Conservation (phyloP, 1,284 basidiomycete species). For the Fomitopsis schrenkii region DNA sequence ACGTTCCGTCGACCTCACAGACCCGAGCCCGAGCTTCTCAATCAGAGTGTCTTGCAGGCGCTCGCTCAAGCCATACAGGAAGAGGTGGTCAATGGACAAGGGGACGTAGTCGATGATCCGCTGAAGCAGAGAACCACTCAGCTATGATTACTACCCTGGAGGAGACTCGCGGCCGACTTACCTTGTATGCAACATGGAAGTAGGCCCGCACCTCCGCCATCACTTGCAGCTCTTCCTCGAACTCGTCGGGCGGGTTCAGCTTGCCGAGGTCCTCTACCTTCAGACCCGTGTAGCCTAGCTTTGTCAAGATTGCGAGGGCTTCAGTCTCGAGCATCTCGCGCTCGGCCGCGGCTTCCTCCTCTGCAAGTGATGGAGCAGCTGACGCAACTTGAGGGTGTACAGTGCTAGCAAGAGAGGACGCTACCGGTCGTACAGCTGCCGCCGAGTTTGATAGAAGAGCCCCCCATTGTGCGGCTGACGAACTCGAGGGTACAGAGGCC, state of each 20-base stretch:
- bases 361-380: not conserved
- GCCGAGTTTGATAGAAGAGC: no score
- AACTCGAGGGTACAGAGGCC: not conserved
- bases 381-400: not conserved
- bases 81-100: constrained; percentile 39
- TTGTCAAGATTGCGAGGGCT: constrained; percentile 29
- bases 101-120: constrained; percentile 46
- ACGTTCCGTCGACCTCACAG: constrained; percentile 28
- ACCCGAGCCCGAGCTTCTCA: constrained; percentile 35
- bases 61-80: constrained; percentile 35
- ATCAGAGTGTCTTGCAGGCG: constrained; percentile 35
- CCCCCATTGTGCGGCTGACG: no score
- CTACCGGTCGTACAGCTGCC: not conserved
- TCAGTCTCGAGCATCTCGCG: constrained; percentile 8
- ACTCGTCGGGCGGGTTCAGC: constrained; percentile 36
- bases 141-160: not conserved
- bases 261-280: constrained; percentile 34
- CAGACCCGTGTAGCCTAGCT: constrained; percentile 30
- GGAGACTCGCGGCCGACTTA: constrained; percentile 13
- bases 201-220: constrained; percentile 51
- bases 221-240: constrained; percentile 42
- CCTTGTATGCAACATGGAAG: constrained; percentile 47
- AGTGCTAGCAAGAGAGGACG: not conserved
- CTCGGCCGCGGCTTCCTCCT: not conserved
- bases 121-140: constrained; percentile 29